Conservation (phyloP, 495 filamentous ascomycete species). For the Neurospora sp. region DNA sequence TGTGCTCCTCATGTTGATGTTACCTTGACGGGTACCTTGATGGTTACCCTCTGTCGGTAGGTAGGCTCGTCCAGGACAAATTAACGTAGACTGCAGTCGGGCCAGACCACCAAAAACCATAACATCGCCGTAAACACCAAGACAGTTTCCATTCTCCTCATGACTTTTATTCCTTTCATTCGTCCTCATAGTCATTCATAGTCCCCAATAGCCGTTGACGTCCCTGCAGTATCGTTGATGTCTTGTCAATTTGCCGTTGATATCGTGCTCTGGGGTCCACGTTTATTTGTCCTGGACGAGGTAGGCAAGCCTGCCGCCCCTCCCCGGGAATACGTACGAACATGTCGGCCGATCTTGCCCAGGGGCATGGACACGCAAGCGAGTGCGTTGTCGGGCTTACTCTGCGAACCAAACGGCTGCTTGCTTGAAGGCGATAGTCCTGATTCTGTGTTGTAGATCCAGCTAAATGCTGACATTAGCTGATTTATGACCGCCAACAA, state of each 20-base stretch:
- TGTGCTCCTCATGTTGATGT: background rate
- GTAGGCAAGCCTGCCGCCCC: background rate
- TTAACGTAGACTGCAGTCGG: no score
- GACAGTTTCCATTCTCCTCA: no score
- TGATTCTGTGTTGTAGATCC: background rate
- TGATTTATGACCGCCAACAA: background rate
- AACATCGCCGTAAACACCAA: no score
- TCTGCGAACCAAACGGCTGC: background rate
- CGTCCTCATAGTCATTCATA: no score
- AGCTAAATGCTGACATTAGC: background rate
- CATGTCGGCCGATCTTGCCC: background rate
- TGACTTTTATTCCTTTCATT: no score
- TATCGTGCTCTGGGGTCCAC: no score
- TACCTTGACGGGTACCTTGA: constrained; percentile 5
- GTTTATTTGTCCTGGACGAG: no score
- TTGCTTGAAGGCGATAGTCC: background rate
- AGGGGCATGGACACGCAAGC: background rate
- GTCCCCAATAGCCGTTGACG: no score
- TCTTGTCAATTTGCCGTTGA: no score
- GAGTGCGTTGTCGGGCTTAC: background rate
- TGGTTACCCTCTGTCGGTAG: background rate
- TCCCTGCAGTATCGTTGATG: no score
- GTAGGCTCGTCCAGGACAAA: no score
- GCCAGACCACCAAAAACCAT: no score
- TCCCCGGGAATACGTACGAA: background rate